Base-by-base conservation (phyloP, 495 filamentous ascomycete genomes). In the Emericellopsis terricola region DNA sequence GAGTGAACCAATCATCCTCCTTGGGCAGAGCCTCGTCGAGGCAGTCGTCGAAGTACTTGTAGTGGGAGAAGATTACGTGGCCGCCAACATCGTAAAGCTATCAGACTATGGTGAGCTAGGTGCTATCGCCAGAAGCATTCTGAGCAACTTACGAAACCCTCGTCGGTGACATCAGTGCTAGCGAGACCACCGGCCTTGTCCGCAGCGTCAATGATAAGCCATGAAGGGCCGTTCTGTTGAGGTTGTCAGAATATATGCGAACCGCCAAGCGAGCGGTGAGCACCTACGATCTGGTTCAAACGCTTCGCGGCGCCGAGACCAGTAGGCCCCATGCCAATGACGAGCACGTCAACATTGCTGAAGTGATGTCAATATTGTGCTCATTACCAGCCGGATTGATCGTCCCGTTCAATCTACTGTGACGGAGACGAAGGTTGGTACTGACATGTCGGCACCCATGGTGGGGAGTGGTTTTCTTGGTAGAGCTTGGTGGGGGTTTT, bases 11-110 rank as follows among this genome's bases (percentile, higher is more conserved):
- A 65, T 97, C 91, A 33, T 81, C 73, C 33, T 79, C 69, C 56
- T 84, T 81, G 42, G 89, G 91, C 29, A 97, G 73, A 37, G 89
- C 89, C 64, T 97, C 86, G 50, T 94, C 65, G 53, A 97, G 80
- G 65, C 83, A 92, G 64, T 97, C 91, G 61, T 97, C 89, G 56
- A 97, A 97, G 75, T 97, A 97, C 62, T 93, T 94, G 75, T 96
- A 97, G 71, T 97, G 89, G 40, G 89, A 97, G 72, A 97, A 97
- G 59, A 97, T 96, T 62, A 97, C 89, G 61, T 97, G 89, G 46
- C 89, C 89, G 53, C 89, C 89, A 47, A 97, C 89, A 67, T 97
- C 89, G 68, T 94, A 97, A 45, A 97, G 76, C 87, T 96, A 46
- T 40, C 26, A 45, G 47, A 31, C 54, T 49, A 34, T 33, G 19